Evolutionary conservation across 352 stramenopile species (phyloP).

Genomic region (Pilasporangium apinafurcum): DNA sequence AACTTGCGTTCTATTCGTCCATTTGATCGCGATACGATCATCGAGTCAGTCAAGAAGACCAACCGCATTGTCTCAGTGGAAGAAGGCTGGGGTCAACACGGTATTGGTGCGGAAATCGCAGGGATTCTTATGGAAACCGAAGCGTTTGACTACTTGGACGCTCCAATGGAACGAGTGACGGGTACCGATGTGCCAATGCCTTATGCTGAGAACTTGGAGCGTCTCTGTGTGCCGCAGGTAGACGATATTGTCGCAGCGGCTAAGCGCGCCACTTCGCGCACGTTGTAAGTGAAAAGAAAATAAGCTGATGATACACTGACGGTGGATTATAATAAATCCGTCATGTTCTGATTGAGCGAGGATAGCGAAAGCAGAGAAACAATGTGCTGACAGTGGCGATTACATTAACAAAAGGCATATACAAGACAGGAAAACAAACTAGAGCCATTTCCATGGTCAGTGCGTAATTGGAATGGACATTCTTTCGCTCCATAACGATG

Average conservation of each 20-base stretch:
- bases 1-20: conserved; percentile 92
- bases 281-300: conserved; percentile 39
- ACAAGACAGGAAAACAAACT: too few species aligned
- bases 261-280: conserved; percentile 81
- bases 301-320: too few species aligned
- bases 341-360: conserved; percentile 3
- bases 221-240: conserved; percentile 91
- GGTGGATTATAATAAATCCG: too few species aligned
- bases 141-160: conserved; percentile 99
- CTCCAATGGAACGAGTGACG: conserved; percentile 96
- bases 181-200: conserved; percentile 98
- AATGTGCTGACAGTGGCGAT: too few species aligned
- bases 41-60: conserved; percentile 98
- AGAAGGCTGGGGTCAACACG: conserved; percentile 95
- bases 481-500: too few species aligned
- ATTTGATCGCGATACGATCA: conserved; percentile 96
- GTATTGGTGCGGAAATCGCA: conserved; percentile 97
- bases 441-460: too few species aligned
- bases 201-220: conserved; percentile 97
- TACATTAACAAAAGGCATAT: too few species aligned
- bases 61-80: conserved; percentile 96
- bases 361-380: conserved; percentile 1
- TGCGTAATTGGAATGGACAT: too few species aligned
- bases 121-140: conserved; percentile 98
- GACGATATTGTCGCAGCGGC: conserved; percentile 92